Evolutionary conservation across 2,329 filamentous ascomycete species (phyloP).

Genomic region (Fusarium sp.): DNA sequence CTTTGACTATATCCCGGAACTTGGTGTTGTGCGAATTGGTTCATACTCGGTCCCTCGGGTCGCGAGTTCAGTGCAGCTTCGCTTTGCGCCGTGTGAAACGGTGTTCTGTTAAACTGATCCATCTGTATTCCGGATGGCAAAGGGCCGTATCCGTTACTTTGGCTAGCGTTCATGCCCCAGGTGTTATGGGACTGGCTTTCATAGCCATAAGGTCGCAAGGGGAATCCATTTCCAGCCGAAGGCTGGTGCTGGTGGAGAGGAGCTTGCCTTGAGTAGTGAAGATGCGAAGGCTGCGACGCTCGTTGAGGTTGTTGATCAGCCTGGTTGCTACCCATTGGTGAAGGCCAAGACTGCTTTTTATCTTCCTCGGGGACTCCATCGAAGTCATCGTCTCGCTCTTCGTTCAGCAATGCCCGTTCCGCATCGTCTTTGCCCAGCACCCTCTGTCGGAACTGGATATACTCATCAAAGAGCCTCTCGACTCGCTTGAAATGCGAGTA

Average conservation of each 20-base stretch:
- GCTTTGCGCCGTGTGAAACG: not conserved
- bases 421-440: conserved; percentile 12
- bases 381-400: conserved; percentile 20
- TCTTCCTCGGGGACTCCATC: conserved; percentile 2
- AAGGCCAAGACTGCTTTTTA: not conserved
- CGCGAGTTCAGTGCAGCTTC: not conserved
- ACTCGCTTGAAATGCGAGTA: conserved; percentile 16
- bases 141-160: not conserved
- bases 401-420: conserved; percentile 11
- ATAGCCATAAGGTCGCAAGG: not conserved
- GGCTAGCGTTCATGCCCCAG: not conserved
- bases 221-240: not conserved
- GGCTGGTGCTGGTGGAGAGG: not conserved
- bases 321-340: not conserved
- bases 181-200: not conserved
- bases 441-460: not conserved
- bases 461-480: conserved; percentile 8
- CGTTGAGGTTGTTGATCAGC: not conserved
- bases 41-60: not conserved
- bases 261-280: not conserved
- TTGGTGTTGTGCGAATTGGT: not conserved
- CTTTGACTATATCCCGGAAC: not conserved
- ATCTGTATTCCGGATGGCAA: not conserved
- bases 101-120: not conserved
- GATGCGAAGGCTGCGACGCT: not conserved